Conservation (phyloP, 208 protist species). For the Leishmania amazonensis region DNA sequence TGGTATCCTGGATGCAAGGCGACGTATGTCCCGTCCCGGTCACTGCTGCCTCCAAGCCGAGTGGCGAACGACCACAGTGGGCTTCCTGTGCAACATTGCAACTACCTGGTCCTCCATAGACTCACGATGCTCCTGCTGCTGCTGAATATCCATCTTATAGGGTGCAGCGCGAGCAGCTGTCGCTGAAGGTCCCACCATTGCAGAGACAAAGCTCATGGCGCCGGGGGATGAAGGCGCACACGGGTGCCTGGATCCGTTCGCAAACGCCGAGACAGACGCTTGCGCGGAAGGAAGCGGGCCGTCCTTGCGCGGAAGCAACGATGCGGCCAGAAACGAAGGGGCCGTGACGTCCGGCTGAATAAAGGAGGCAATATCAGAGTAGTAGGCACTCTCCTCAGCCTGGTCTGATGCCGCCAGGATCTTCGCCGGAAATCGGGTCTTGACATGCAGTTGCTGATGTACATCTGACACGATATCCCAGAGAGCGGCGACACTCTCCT, state of each 20-base stretch:
- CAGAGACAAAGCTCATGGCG: too few relatives aligned
- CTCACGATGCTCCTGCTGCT: background rate
- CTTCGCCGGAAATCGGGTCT: background rate
- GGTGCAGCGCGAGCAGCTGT: background rate
- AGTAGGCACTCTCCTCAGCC: slow-evolving; percentile 28
- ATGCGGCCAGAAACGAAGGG: background rate
- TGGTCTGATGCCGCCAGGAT: background rate
- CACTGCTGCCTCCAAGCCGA: slow-evolving; percentile 19
- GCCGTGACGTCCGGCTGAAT: slow-evolving; percentile 7
- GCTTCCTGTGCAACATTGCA: slow-evolving; percentile 25
- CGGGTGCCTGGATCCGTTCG: background rate
- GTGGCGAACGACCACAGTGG: slow-evolving; percentile 21
- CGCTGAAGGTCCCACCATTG: background rate
- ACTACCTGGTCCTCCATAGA: slow-evolving; percentile 26
- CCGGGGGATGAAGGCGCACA: background rate
- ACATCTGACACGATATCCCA: slow-evolving; percentile 17
- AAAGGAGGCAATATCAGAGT: slow-evolving; percentile 35
- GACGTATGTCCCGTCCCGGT: background rate
- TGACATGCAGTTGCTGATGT: background rate
- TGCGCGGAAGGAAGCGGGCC: background rate
- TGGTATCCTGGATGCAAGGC: background rate
- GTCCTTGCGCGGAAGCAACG: background rate
- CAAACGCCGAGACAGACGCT: background rate
- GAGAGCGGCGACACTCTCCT: slow-evolving; percentile 11
- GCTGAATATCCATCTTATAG: slow-evolving; percentile 12